Conservation (phyloP, 352 stramenopile species). For the Globisporangium sylvaticum region DNA sequence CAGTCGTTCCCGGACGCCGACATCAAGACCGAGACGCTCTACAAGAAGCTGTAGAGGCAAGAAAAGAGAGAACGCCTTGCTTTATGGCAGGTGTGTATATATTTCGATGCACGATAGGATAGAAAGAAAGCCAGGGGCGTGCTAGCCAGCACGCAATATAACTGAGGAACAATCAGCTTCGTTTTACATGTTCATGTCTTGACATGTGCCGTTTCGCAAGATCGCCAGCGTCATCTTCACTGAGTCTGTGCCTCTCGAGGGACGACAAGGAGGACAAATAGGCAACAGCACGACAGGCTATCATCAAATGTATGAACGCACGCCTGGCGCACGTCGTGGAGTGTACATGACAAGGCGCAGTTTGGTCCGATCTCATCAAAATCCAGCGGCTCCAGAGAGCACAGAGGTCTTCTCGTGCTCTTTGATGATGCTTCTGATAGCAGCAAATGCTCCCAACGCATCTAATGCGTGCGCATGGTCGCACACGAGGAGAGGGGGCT, state of each 20-base stretch:
- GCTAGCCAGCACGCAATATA: neutral
- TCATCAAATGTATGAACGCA: neutral
- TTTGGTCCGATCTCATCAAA: neutral
- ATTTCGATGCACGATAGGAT: neutral
- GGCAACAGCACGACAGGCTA: neutral
- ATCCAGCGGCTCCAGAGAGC: neutral
- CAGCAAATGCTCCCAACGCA: neutral
- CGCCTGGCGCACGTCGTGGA: neutral
- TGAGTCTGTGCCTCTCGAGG: neutral
- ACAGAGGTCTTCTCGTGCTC: neutral
- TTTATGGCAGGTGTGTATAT: neutral
- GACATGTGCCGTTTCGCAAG: neutral
- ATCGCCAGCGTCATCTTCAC: neutral
- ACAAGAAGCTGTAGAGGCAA: slow-evolving; percentile 32
- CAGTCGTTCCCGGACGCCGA: slow-evolving; percentile 69
- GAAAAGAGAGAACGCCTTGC: neutral
- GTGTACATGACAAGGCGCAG: neutral
- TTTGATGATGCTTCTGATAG: neutral
- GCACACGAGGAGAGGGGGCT: no score
- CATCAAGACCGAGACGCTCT: slow-evolving; percentile 58
- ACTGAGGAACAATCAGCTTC: neutral
- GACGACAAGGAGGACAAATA: neutral
- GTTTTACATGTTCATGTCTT: neutral
- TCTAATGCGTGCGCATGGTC: neutral
- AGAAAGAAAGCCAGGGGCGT: neutral